Evolutionary conservation across 305 asterid species (phyloP), one percentile per base, ranked within the genome.

Genomic region (Fraxinus baroniana): DNA sequence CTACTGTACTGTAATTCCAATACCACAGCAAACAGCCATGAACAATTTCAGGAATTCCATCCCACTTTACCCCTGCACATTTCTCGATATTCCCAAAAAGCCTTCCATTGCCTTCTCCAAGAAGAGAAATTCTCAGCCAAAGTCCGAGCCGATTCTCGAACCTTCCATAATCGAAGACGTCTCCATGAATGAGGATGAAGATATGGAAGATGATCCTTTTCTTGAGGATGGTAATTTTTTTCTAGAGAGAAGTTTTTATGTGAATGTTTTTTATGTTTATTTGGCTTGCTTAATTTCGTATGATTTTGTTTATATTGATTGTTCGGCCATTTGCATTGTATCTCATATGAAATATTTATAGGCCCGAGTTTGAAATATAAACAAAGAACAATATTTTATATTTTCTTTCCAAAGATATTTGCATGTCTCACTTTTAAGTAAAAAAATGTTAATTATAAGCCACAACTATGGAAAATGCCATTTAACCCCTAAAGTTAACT

Each of bases 81-180:
- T 82, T 64, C 79, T 79, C 2, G 15, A 64, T 73, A 35, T 83
- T 79, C 80, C 82, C 22, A 57, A 30, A 32, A 78, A 77, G 62
- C 85, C 89, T 32, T 77, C 80, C 74, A 74, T 83, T 76, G 84
- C 87, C 80, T 78, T 79, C 46, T 91, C 91, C 55, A 88, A 83
- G 90, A 90, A 89, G 87, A 88, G 87, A 74, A 85, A 64, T 79
- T 81, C 87, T 8, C 81, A 85, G 77, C 17, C 91, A 46, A 91
- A 88, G 79, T 88, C 91, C 74, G 92, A 89, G 79, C 89, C 93
- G 55, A 78, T 88, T 84, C 86, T 89, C 77, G 81, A 79, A 76
- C 89, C 89, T 64, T 89, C 92, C 72, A 74, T 89, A 75, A 39
- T 85, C 30, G 92, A 90, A 70, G 89, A 92, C 82, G 89, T 90